Conservation (phyloP, 345 rosid genomes). For the Streptanthus diversifolius region DNA sequence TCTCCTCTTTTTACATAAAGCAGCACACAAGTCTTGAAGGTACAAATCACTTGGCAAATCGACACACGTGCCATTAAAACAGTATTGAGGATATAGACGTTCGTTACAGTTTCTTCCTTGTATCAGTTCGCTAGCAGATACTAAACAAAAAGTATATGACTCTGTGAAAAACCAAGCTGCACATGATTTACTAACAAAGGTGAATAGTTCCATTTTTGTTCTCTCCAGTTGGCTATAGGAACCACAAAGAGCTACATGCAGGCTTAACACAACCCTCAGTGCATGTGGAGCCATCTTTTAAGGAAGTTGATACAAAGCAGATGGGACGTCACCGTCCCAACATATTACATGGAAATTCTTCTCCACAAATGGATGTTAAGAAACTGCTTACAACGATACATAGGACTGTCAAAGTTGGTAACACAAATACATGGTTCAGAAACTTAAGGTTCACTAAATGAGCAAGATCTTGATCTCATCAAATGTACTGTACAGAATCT, state of each 20-base stretch:
- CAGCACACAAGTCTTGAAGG: neutral
- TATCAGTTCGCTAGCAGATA: neutral
- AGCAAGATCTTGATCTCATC: conserved; percentile 39
- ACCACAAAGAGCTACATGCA: neutral
- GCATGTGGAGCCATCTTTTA: neutral
- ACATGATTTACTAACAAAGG: neutral
- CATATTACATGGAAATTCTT: neutral
- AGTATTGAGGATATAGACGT: neutral
- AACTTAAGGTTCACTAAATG: conserved; percentile 34
- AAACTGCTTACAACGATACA: conserved; percentile 41
- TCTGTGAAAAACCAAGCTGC: conserved; percentile 3
- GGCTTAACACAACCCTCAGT: neutral
- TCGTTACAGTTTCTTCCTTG: neutral
- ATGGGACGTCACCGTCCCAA: neutral
- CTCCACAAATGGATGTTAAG: conserved; percentile 35
- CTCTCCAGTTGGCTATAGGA: neutral
- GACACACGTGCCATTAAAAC: neutral
- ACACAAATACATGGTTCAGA: conserved; percentile 31
- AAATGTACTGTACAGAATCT: conserved; percentile 45
- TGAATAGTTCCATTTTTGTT: neutral
- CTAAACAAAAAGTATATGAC: neutral
- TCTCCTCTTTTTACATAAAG: neutral
- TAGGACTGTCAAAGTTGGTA: conserved; percentile 49
- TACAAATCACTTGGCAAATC: neutral
- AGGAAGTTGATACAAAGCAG: neutral